Base-by-base conservation (phyloP, 306 rosid species). In the Prunus armeniaca region DNA sequence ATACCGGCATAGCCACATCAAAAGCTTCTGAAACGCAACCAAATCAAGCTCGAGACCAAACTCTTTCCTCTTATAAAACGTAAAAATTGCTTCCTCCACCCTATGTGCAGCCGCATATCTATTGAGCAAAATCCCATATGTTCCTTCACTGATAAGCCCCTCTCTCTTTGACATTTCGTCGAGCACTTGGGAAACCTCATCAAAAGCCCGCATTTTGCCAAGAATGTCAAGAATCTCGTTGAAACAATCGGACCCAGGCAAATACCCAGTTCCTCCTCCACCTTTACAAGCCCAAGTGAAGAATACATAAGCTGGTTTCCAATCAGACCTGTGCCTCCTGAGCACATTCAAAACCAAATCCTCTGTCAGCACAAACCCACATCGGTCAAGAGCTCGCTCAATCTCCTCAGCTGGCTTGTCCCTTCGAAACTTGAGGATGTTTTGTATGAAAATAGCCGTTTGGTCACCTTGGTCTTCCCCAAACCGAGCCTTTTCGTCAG, bases 1-100 rank as follows among this genome's bases (percentile, higher is more conserved):
- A 78, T 82, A 86, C 79, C 95, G 72, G 28, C 93, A 91, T 12
- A 93, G 28, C 93, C 91, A 93, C 93, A 86, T 79, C 76, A 93
- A 82, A 52, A 91, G 88, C 2, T 76, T 84, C 45, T 86, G 88
- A 80, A 91, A 91, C 61, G 91, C 84, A 20, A 74, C 76, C 45
- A 78, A 67, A 76, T 83, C 82, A 62, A 70, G 57, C 75, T 83
- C 85, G 56, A 91, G 62, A 0, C 95, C 95, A 14, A 88, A 81
- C 69, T 88, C 85, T 65, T 73, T 56, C 73, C 97, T 83, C 79
- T 22, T 63, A 34, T 74, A 20, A 77, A 89, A 93, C 3, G 89
- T 25, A 13, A 1, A 70, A 77, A 91, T 64, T 27, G 96, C 91
- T 80, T 89, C 91, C 3, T 84, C 88, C 60, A 93, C 89, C 67